phyloP scores from a whole-genome alignment of 441 rosid species.

The Erodium texanum region DNA sequence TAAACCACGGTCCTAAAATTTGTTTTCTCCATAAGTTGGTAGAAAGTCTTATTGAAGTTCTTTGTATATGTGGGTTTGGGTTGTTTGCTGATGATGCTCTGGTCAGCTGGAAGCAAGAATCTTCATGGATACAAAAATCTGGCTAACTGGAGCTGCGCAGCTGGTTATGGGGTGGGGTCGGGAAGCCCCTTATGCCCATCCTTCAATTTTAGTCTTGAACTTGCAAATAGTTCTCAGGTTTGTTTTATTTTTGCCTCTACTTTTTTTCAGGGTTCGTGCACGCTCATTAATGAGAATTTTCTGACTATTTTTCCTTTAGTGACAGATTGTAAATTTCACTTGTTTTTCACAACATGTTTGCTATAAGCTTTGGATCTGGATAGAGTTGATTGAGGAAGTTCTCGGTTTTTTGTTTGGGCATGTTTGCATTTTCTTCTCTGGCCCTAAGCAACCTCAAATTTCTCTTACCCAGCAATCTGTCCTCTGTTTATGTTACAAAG shows the following conservation, averaged over 20 bases:
- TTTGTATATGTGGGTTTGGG: not conserved
- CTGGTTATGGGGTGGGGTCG: constrained; percentile 80
- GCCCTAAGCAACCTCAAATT: not conserved
- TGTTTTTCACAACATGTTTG: too few relatives aligned
- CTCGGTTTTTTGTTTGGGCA: not conserved
- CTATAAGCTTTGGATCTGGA: not conserved
- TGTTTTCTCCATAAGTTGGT: not conserved
- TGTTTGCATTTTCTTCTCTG: not conserved
- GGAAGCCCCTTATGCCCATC: constrained; percentile 85
- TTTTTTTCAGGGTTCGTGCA: not conserved
- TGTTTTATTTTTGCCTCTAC: constrained; percentile 9
- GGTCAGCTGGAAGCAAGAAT: constrained; percentile 49
- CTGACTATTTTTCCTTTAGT: not conserved
- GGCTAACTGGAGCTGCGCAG: constrained; percentile 80
- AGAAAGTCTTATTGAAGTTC: not conserved
- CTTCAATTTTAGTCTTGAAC: constrained; percentile 79
- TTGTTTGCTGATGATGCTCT: constrained; percentile 15
- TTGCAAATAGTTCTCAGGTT: constrained; percentile 76
- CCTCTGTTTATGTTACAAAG: not conserved
- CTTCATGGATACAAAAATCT: constrained; percentile 40
- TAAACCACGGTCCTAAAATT: too few relatives aligned
- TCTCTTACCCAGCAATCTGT: not conserved
- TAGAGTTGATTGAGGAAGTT: not conserved
- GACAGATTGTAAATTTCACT: not conserved
- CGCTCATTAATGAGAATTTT: not conserved